Percentiles rank a stretch among this genome's conserved stretches.
phyloP scores from a whole-genome alignment of 768 basidiomycete species.

The Collybiopsis confluens region DNA sequence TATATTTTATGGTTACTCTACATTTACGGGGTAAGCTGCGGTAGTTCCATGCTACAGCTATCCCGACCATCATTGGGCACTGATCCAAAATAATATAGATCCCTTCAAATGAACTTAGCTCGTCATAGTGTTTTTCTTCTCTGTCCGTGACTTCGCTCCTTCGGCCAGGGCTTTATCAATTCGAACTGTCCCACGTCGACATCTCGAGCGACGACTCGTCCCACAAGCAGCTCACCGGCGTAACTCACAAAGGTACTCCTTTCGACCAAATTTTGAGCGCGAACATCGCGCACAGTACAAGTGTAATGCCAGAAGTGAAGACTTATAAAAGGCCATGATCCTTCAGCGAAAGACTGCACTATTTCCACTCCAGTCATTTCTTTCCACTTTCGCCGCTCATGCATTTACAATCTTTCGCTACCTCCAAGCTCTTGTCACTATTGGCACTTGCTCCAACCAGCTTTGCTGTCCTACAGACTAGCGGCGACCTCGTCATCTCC shows the following conservation, averaged over 20 bases:
- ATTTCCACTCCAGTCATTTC: neutral
- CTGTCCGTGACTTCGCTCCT: constrained; percentile 1
- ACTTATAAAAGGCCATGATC: neutral
- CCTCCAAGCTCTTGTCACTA: neutral
- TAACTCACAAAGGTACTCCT: too few relatives aligned
- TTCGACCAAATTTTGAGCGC: too few relatives aligned
- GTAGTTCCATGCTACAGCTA: too few relatives aligned
- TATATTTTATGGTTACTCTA: too few relatives aligned
- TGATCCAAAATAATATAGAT: too few relatives aligned
- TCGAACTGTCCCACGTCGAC: too few relatives aligned
- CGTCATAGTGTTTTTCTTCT: too few relatives aligned
- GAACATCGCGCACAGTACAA: neutral
- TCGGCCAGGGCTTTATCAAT: constrained; percentile 1
- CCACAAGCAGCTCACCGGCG: too few relatives aligned
- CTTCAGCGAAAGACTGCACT: neutral
- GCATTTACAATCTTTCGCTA: neutral
- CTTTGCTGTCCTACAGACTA: constrained; percentile 18
- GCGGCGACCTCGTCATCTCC: constrained; percentile 21
- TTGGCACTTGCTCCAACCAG: neutral
- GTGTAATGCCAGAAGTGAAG: neutral
- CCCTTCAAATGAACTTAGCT: too few relatives aligned
- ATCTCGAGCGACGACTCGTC: neutral
- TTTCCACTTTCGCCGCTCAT: neutral
- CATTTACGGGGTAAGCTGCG: too few relatives aligned
- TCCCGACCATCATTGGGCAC: too few relatives aligned